Percentiles rank a stretch among this genome's conserved stretches.
These are phyloP conservation scores for Scheffersomyces cryptocercus DNA, from an alignment of 1,139 yeast species.

Conservation along the genomic window DNA sequence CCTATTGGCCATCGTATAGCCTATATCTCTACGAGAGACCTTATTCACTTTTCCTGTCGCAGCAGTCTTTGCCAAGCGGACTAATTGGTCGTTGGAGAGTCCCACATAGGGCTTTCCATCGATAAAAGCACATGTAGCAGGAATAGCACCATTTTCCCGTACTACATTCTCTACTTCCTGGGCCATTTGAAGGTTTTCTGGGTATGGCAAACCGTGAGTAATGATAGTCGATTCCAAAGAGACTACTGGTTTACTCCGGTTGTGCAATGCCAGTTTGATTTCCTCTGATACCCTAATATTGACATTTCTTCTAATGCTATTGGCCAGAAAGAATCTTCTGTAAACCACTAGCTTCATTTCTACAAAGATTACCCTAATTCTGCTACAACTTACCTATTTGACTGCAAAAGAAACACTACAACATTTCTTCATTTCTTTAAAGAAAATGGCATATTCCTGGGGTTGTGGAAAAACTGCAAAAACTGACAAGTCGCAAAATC, in stretches of 20 bases:
- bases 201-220: constrained; percentile 88
- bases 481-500: too few relatives aligned
- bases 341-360: too few relatives aligned
- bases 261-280: constrained; percentile 57
- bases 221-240: constrained; percentile 85
- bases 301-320: not conserved
- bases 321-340: too few relatives aligned
- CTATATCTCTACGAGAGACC: constrained; percentile 81
- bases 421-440: too few relatives aligned
- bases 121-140: constrained; percentile 84
- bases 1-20: constrained; percentile 64
- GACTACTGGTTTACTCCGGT: constrained; percentile 59
- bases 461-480: too few relatives aligned
- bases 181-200: constrained; percentile 76
- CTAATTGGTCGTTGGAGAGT: constrained; percentile 46
- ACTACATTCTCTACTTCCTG: constrained; percentile 60
- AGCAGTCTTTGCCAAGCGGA: constrained; percentile 44
- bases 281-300: constrained; percentile 51
- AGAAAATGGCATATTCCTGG: too few relatives aligned
- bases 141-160: constrained; percentile 66
- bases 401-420: too few relatives aligned
- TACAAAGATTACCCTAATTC: too few relatives aligned
- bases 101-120: constrained; percentile 77
- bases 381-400: too few relatives aligned
- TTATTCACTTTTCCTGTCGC: constrained; percentile 45